Base-by-base conservation (phyloP, 2,329 filamentous ascomycete genomes). In the Cadophora sp. region DNA sequence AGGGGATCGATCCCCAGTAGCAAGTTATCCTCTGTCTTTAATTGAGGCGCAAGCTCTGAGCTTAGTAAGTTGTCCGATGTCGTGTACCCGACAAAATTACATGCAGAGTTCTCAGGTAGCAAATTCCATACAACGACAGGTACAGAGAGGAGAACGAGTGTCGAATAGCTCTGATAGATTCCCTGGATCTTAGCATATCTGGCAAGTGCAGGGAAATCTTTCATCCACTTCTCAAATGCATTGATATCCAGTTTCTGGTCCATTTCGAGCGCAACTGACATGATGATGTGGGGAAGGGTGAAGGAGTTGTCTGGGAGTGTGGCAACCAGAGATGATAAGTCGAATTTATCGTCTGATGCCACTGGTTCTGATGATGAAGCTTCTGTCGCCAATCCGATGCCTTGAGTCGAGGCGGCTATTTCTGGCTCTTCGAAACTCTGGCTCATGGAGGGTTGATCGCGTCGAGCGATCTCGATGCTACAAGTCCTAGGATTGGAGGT, bases 81-180 rank as follows among this genome's bases (percentile, higher is more conserved):
- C 66, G 88, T 86, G 66, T 87, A 88, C 11, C 84, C 85, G 7
- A 88, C 78, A 65, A 89, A 88, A 0, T 84, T 84, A 53, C 84
- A 86, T 0, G 86, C 86, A 30, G 81, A 82, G 60, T 87, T 81
- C 47, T 88, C 85, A 0, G 86, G 86, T 0, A 89, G 79, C 45
- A 88, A 76, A 70, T 88, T 84, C 86, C 86, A 89, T 2, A 88
- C 79, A 77, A 85, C 84, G 16, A 88, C 83, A 0, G 86, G 86
- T 74, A 88, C 80, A 0, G 86, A 88, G 2, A 89, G 76, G 7
- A 89, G 76, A 6, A 89, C 79, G 48, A 88, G 76, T 0, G 84
- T 88, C 0, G 86, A 88, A 71, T 88, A 85, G 58, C 86, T 88
- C 72, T 86, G 87, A 76, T 88, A 89, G 1, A 87, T 81, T 9